These are phyloP conservation scores for Bipolaris victoriae DNA, from an alignment of 2,329 filamentous ascomycete genomes.

Conservation along the genomic window DNA sequence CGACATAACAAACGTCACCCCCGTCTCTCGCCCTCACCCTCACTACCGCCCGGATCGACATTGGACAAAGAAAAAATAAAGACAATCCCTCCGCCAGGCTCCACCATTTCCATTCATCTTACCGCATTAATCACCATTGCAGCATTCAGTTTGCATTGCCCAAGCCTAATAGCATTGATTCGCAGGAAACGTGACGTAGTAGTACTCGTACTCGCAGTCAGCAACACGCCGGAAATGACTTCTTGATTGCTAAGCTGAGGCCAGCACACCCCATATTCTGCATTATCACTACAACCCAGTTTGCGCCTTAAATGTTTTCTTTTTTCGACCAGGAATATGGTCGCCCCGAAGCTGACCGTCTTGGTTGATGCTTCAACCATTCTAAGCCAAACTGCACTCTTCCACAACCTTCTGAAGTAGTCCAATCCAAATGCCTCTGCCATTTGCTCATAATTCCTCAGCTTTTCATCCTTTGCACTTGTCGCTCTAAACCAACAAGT, in stretches of 20 bases:
- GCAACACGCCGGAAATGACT: neutral
- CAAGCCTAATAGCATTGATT: neutral
- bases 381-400: neutral
- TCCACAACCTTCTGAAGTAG: neutral
- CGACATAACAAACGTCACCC: neutral
- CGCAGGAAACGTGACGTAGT: slow-evolving; percentile 1
- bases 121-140: neutral
- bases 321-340: neutral
- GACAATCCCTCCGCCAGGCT: neutral
- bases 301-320: slow-evolving; percentile 3
- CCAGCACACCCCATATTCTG: neutral
- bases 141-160: neutral
- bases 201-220: neutral
- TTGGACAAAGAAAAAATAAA: neutral
- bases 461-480: neutral
- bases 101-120: neutral
- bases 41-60: neutral
- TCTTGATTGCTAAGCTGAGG: slow-evolving; percentile 2
- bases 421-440: neutral
- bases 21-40: neutral
- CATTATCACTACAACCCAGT: slow-evolving; percentile 15
- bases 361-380: neutral
- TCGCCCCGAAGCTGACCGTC: neutral
- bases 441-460: neutral
- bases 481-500: neutral